Percentiles rank a stretch among this genome's conserved stretches.
phyloP scores from a whole-genome alignment of 2,329 filamentous ascomycete genomes.

The Iodosphaeria phyllophila region DNA sequence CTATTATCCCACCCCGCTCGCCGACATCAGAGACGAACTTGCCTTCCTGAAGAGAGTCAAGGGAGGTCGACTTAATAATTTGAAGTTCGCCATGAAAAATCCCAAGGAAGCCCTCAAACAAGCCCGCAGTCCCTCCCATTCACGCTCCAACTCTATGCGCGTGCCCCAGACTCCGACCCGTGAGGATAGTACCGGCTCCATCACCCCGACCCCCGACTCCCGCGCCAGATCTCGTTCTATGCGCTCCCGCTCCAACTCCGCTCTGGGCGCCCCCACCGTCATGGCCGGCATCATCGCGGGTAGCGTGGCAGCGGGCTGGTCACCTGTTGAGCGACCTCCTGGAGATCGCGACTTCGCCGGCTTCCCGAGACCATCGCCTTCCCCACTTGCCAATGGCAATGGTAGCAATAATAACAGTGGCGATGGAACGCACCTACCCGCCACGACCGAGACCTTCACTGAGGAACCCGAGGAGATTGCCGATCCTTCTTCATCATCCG shows the following conservation, averaged over 20 bases:
- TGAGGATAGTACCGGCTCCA: constrained; percentile 30
- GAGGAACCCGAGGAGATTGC: constrained; percentile 18
- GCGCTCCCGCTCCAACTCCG: constrained; percentile 48
- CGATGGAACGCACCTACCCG: too few relatives aligned
- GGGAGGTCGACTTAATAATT: constrained; percentile 63
- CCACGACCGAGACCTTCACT: constrained; percentile 10
- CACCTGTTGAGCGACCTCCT: constrained; percentile 38
- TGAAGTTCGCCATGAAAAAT: constrained; percentile 62
- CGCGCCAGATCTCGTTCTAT: constrained; percentile 49
- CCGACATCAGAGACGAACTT: constrained; percentile 64
- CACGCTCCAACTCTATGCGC: constrained; percentile 43
- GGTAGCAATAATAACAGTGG: constrained; percentile 6
- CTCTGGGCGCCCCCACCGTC: constrained; percentile 54
- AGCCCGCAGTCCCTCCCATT: constrained; percentile 44
- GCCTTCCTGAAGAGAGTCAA: constrained; percentile 64
- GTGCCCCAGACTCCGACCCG: constrained; percentile 39
- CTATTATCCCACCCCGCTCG: constrained; percentile 51
- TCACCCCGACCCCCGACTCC: constrained; percentile 36
- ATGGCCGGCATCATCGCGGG: constrained; percentile 74
- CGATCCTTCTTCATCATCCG: constrained; percentile 7
- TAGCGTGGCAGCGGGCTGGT: constrained; percentile 60
- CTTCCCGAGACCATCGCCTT: constrained; percentile 13
- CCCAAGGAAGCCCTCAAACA: constrained; percentile 51
- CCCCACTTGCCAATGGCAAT: constrained; percentile 11
- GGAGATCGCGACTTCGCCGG: constrained; percentile 17